A percentile compares a stretch with the other conserved stretches of the same genome.
Conservation (phyloP, 1,139 yeast genomes). For the Eremothecium coryli region DNA sequence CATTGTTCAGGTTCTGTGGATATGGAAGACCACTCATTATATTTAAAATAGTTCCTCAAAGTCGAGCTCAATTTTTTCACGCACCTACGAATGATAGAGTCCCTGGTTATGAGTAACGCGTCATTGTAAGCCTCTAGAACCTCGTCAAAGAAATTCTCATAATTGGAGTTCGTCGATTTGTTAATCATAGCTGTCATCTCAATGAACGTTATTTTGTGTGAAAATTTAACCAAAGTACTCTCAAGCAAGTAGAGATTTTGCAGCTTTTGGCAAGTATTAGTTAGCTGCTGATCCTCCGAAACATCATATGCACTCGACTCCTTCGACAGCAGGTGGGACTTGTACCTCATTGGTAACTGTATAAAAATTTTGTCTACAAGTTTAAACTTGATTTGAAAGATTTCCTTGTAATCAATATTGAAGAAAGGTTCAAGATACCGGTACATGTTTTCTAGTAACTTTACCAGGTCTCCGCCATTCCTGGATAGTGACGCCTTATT, state of each 20-base stretch:
- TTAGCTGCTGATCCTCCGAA: slow-evolving; percentile 17
- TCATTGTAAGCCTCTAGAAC: slow-evolving; percentile 17
- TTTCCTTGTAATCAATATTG: slow-evolving; percentile 34
- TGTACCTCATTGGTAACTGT: slow-evolving; percentile 51
- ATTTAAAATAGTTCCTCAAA: slow-evolving; percentile 25
- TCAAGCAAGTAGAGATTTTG: slow-evolving; percentile 8
- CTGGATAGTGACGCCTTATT: slow-evolving; percentile 43
- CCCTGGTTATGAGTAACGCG: slow-evolving; percentile 18
- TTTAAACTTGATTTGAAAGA: slow-evolving; percentile 57
- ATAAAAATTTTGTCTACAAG: slow-evolving; percentile 66
- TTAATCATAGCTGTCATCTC: slow-evolving; percentile 10
- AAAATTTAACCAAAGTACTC: slow-evolving; percentile 6
- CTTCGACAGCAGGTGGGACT: slow-evolving; percentile 36
- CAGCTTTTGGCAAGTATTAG: slow-evolving; percentile 22
- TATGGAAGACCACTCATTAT: slow-evolving; percentile 20
- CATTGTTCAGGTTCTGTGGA: slow-evolving; percentile 9
- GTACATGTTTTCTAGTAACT: slow-evolving; percentile 57
- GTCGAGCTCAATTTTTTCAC: slow-evolving; percentile 25
- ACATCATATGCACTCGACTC: slow-evolving; percentile 18
- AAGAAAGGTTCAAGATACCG: slow-evolving; percentile 40
- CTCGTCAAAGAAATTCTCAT: slow-evolving; percentile 20
- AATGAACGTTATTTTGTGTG: slow-evolving; percentile 10
- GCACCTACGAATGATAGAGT: slow-evolving; percentile 24
- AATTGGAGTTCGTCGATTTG: slow-evolving; percentile 8
- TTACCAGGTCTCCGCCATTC: slow-evolving; percentile 38